Evolutionary conservation across 768 basidiomycete species (phyloP).

Genomic region (Rhizopogon rudus): DNA sequence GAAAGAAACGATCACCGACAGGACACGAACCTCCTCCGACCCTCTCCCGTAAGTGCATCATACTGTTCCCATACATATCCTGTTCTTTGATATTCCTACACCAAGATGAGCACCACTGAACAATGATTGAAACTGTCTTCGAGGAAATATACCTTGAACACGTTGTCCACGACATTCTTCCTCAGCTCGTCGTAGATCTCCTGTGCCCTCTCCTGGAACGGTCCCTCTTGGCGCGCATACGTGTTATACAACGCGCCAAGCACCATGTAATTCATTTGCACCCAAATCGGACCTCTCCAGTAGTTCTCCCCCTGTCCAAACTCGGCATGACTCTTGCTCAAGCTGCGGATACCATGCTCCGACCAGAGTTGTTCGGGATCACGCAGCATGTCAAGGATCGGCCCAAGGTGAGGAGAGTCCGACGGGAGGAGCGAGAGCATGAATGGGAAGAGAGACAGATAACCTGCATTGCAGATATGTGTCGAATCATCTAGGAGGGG

Average conservation of each 20-base stretch:
- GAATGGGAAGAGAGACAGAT: slow-evolving; percentile 93
- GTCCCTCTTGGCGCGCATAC: slow-evolving; percentile 77
- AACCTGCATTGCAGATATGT: slow-evolving; percentile 88
- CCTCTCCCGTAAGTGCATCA: slow-evolving; percentile 77
- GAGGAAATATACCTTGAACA: slow-evolving; percentile 51
- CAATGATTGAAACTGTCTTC: background rate
- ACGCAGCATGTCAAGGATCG: slow-evolving; percentile 74
- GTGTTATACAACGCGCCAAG: slow-evolving; percentile 75
- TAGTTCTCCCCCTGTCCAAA: slow-evolving; percentile 95
- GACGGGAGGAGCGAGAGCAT: slow-evolving; percentile 75
- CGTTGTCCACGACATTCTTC: slow-evolving; percentile 80
- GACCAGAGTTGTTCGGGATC: slow-evolving; percentile 92
- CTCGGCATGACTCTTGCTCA: slow-evolving; percentile 83
- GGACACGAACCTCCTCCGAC: slow-evolving; percentile 66
- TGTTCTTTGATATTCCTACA: slow-evolving; percentile 84
- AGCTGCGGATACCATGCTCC: slow-evolving; percentile 79
- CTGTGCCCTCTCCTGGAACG: slow-evolving; percentile 67
- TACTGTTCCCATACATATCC: slow-evolving; percentile 99
- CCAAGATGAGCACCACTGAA: background rate
- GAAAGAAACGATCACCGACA: slow-evolving; percentile 1
- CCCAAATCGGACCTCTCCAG: slow-evolving; percentile 96
- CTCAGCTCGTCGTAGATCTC: slow-evolving; percentile 79
- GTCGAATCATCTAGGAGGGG: slow-evolving; percentile 67
- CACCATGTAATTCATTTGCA: slow-evolving; percentile 95
- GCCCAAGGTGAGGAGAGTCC: slow-evolving; percentile 72